Conservation (phyloP, 23 red algal genomes). For the Gracilaria domingensis region DNA sequence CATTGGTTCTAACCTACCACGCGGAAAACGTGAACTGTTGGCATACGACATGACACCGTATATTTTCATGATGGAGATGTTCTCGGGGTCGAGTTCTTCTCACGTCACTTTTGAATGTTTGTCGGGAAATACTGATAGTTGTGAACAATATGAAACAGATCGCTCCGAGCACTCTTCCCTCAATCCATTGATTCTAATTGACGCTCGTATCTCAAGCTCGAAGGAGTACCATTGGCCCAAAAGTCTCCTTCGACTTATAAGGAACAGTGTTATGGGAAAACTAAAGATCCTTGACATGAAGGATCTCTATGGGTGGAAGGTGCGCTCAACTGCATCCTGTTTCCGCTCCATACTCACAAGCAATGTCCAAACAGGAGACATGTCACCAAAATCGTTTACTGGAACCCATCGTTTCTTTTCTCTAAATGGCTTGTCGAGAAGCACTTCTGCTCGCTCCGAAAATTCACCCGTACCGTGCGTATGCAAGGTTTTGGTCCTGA, state of each 20-base stretch:
- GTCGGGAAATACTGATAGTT: not conserved
- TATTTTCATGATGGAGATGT: conserved; percentile 61
- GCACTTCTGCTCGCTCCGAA: not conserved
- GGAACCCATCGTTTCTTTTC: conserved; percentile 37
- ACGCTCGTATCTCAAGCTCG: conserved; percentile 51
- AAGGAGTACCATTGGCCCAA: conserved; percentile 77
- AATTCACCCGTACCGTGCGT: conserved; percentile 23
- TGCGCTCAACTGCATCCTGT: conserved; percentile 69
- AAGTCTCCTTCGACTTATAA: conserved; percentile 66
- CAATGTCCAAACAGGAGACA: conserved; percentile 27
- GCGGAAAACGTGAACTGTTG: conserved; percentile 43
- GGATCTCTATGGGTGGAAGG: conserved; percentile 74
- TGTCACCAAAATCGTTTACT: conserved; percentile 24
- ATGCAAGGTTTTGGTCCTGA: conserved; percentile 64
- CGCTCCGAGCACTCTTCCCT: not conserved
- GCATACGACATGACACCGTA: conserved; percentile 58
- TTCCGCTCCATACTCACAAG: conserved; percentile 71
- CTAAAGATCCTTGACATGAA: conserved; percentile 59
- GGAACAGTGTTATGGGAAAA: conserved; percentile 54
- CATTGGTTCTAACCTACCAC: conserved; percentile 51
- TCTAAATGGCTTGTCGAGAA: conserved; percentile 27
- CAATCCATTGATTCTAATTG: conserved; percentile 60
- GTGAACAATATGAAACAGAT: not conserved
- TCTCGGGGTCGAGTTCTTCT: conserved; percentile 13
- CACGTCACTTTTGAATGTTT: conserved; percentile 4